phyloP scores from a whole-genome alignment of 2,329 filamentous ascomycete genomes.

The Paraconiothyrium sp. region DNA sequence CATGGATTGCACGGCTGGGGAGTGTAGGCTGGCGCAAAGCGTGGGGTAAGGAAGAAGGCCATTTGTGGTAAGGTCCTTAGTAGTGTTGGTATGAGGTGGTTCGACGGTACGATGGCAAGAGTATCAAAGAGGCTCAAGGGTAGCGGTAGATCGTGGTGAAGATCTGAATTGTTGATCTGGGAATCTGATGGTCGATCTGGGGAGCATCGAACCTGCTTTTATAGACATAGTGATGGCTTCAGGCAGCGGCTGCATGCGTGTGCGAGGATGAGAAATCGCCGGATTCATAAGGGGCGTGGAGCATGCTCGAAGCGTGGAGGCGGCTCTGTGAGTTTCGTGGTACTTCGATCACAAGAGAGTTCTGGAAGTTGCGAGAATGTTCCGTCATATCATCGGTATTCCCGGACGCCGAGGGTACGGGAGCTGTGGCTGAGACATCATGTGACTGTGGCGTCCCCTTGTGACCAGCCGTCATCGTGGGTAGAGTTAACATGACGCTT shows the following conservation, averaged over 20 bases:
- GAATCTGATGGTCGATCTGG: slow-evolving; percentile 32
- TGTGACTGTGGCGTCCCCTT: slow-evolving; percentile 20
- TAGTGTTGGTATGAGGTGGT: slow-evolving; percentile 9
- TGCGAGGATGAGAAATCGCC: slow-evolving; percentile 35
- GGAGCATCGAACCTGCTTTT: slow-evolving; percentile 33
- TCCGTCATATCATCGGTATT: slow-evolving; percentile 18
- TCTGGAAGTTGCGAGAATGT: slow-evolving; percentile 36
- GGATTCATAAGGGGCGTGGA: slow-evolving; percentile 38
- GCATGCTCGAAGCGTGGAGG: slow-evolving; percentile 37
- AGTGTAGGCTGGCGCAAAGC: slow-evolving; percentile 43
- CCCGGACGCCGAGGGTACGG: slow-evolving; percentile 2
- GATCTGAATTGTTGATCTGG: slow-evolving; percentile 30
- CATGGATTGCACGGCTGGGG: slow-evolving; percentile 41
- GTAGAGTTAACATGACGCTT: too few relatives aligned
- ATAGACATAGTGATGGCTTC: slow-evolving; percentile 40
- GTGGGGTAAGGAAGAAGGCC: slow-evolving; percentile 47
- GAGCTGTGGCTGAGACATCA: slow-evolving; percentile 15
- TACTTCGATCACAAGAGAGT: slow-evolving; percentile 36
- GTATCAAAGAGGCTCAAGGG: slow-evolving; percentile 26
- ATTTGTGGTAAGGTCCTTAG: slow-evolving; percentile 30
- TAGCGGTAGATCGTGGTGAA: slow-evolving; percentile 26
- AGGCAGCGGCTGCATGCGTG: slow-evolving; percentile 42
- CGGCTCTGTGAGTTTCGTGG: slow-evolving; percentile 33
- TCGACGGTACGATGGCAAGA: slow-evolving; percentile 18
- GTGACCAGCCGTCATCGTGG: too few relatives aligned